These are phyloP conservation scores for Albatrellus sp. DNA, from an alignment of 1,284 basidiomycete genomes.

Conservation along the genomic window DNA sequence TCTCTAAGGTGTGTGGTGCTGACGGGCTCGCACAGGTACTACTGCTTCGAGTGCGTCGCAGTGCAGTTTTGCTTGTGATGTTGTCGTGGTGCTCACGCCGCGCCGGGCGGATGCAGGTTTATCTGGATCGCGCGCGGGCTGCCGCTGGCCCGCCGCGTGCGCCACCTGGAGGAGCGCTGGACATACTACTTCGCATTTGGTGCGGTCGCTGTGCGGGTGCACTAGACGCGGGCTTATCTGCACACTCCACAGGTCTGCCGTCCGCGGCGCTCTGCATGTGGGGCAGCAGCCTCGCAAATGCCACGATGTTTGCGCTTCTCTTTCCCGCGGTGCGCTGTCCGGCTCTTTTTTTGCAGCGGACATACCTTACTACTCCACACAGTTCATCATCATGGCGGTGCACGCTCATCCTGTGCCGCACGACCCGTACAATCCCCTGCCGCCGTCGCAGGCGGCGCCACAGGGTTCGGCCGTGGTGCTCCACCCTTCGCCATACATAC, in stretches of 20 bases:
- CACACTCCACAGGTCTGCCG: conserved; percentile 36
- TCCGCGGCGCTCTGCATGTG: conserved; percentile 56
- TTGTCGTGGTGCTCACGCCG: background rate
- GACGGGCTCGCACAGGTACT: conserved; percentile 43
- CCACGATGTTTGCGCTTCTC: conserved; percentile 64
- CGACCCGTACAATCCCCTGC: conserved; percentile 57
- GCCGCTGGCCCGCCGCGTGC: conserved; percentile 52
- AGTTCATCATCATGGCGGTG: conserved; percentile 75
- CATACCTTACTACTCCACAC: conserved; percentile 4
- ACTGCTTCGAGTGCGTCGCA: conserved; percentile 67
- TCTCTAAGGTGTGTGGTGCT: conserved; percentile 5
- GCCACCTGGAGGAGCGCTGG: conserved; percentile 77
- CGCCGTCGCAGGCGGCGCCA: conserved; percentile 16
- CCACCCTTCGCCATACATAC: conserved; percentile 63
- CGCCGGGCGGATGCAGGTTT: conserved; percentile 32
- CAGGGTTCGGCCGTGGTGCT: conserved; percentile 25
- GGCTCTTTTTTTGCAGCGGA: background rate
- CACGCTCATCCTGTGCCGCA: conserved; percentile 51
- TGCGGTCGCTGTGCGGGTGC: conserved; percentile 15
- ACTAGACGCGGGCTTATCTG: conserved; percentile 2
- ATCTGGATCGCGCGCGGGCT: conserved; percentile 67
- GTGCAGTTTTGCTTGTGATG: background rate
- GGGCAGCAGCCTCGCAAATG: conserved; percentile 63
- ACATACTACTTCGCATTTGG: conserved; percentile 77
- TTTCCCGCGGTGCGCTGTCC: conserved; percentile 51